Base-by-base conservation (phyloP, 768 basidiomycete genomes). In the Tricholoma flavovirens region DNA sequence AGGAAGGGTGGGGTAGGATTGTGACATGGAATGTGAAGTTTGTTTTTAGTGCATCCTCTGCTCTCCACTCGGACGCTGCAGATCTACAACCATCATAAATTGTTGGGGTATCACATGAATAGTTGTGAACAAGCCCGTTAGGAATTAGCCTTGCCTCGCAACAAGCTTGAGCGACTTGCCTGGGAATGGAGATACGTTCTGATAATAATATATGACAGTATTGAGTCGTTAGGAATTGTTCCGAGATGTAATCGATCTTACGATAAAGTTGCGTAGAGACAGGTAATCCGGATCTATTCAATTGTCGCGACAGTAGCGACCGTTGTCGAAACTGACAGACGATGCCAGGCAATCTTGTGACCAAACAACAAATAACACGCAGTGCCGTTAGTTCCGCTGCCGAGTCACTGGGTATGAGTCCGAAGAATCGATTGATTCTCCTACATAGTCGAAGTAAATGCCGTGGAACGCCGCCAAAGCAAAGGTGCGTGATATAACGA, bases 391-490 rank as follows among this genome's bases (percentile, higher is more conserved):
- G 24, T 26, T 26, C 3, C 24, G 24, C 24, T 26, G n/a, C n/a
- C n/a, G 24, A 26, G 24, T 26, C 24, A n/a, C n/a, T n/a, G n/a
- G n/a, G n/a, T n/a, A n/a, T n/a, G n/a, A n/a, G n/a, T n/a, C n/a
- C n/a, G n/a, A n/a, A n/a, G n/a, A n/a, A n/a, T n/a, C n/a, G n/a
- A n/a, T n/a, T n/a, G n/a, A n/a, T n/a, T n/a, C n/a, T n/a, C n/a
- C 24, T 26, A 26, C 24, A 26, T 43, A 10, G 21, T 43, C 42
- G 21, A 45, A 45, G 43, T 24, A 45, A 45, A 49, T 49, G 32
- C 63, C 63, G 33, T 64, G 63, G 63, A 64, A 62, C 42, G 59
- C 63, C 17, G 55, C 63, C 11, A 64, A 62, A 56, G 55, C 63
- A 40, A 64, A 62, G 56, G 63, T 60, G 49, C 17, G 54, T 32